These are phyloP conservation scores for Ustilago xerochloae DNA, from an alignment of 1,284 basidiomycete genomes.

Conservation along the genomic window DNA sequence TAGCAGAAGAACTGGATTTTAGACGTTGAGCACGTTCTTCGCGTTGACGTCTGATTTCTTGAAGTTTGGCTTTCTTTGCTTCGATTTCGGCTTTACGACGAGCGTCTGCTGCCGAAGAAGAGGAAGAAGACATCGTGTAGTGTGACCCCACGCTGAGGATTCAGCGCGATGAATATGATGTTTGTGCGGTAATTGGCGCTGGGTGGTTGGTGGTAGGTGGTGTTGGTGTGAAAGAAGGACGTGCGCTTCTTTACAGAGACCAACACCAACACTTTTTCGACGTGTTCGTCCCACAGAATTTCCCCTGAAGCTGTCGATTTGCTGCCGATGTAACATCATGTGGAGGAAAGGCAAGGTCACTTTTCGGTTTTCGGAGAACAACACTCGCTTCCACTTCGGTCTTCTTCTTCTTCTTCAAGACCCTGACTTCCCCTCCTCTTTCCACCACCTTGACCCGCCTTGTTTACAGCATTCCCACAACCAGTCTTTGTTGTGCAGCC, in stretches of 20 bases:
- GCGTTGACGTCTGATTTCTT: conserved; percentile 80
- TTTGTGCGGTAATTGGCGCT: neutral
- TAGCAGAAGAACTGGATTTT: conserved; percentile 24
- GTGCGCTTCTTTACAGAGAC: neutral
- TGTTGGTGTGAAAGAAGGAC: neutral
- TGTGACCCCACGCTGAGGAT: no score
- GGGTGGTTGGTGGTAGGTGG: neutral
- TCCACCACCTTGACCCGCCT: neutral
- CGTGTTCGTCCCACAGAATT: no score
- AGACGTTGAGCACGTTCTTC: conserved; percentile 72
- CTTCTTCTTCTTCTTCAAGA: neutral
- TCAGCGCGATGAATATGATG: neutral
- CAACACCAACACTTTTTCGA: neutral
- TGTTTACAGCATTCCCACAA: neutral
- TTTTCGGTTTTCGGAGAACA: no score
- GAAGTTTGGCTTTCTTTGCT: conserved; percentile 88
- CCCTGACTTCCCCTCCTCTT: neutral
- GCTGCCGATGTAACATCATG: neutral
- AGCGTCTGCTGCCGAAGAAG: conserved; percentile 56
- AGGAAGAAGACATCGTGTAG: conserved; percentile 24
- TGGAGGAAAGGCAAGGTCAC: neutral
- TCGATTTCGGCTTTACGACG: conserved; percentile 83
- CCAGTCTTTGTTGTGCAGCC: neutral
- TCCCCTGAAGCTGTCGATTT: no score
- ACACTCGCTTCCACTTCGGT: neutral